Percentiles rank a stretch among this genome's conserved stretches.
These are phyloP conservation scores for Paspalum notatum DNA, from an alignment of 176 grass and related monocot species.

Conservation along the genomic window DNA sequence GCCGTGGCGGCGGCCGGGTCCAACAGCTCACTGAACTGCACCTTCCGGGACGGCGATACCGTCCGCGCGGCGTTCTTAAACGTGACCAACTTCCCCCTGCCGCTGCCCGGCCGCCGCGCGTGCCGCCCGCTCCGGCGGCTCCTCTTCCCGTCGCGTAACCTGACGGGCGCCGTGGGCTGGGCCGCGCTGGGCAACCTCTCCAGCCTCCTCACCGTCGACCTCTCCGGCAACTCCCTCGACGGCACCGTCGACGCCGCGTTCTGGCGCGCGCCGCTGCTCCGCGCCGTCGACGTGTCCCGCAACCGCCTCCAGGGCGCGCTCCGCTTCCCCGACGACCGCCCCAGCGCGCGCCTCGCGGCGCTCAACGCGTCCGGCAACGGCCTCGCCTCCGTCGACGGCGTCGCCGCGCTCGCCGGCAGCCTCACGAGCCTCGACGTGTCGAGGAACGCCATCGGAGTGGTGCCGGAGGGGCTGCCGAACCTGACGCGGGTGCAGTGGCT, in stretches of 20 bases:
- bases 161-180: slow-evolving; percentile 65
- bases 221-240: slow-evolving; percentile 68
- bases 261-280: slow-evolving; percentile 61
- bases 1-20: not conserved
- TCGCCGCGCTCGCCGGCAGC: slow-evolving; percentile 25
- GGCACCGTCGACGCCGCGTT: slow-evolving; percentile 48
- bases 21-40: slow-evolving; percentile 21
- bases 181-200: slow-evolving; percentile 46
- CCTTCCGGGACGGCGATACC: slow-evolving; percentile 33
- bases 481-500: slow-evolving; percentile 39
- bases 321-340: slow-evolving; percentile 10
- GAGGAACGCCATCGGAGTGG: slow-evolving; percentile 34
- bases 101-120: not conserved
- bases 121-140: slow-evolving; percentile 46
- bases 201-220: slow-evolving; percentile 58
- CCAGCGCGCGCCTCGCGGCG: slow-evolving; percentile 15
- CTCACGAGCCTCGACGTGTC: slow-evolving; percentile 61
- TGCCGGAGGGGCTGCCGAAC: slow-evolving; percentile 40
- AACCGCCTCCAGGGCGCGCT: slow-evolving; percentile 61
- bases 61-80: slow-evolving; percentile 57
- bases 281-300: slow-evolving; percentile 52
- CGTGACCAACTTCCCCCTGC: slow-evolving; percentile 51
- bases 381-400: slow-evolving; percentile 45
- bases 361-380: slow-evolving; percentile 62
- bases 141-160: slow-evolving; percentile 40